Base-by-base conservation (phyloP, 2,329 filamentous ascomycete genomes). In the Penicillium decumbens region DNA sequence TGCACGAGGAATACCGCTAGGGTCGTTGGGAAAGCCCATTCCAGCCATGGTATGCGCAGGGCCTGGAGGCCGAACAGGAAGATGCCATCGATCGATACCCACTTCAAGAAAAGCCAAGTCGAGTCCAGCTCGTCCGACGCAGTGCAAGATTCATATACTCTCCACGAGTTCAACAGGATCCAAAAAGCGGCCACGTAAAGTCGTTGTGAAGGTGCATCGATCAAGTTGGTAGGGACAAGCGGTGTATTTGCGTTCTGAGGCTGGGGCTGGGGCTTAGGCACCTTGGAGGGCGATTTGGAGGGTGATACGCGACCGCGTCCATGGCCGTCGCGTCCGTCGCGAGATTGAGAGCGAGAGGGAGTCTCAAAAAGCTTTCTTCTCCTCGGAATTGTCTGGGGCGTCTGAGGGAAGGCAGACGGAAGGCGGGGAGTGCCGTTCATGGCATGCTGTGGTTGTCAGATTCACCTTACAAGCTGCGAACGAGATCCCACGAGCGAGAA, bases 1-100 rank as follows among this genome's bases (percentile, higher is more conserved):
- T 96, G 90, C 3, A 79, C 59, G 41, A 87, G 69, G 64, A 93
- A 95, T 20, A 91, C 72, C 28, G 80, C 75, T 37, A 87, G 80
- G 46, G 88, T 86, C 0, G 84, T 84, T 30, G 81, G 79, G 63
- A 88, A 87, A 38, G 88, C 89, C 75, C 92, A 89, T 75, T 97
- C 90, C 50, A 98, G 77, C 95, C 93, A 98, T 50, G 93, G 93
- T 79, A 98, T 95, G 67, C 88, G 83, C 61, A 98, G 71, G 58
- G 87, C 81, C 15, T 95, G 92, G 46, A 98, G 74, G 6, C 88
- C 88, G 68, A 95, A 95, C 55, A 97, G 77, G 68, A 91, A 96
- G 23, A 86, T 72, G 53, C 88, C 87, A 72, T 98, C 93, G 55
- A 98, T 81, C 50, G 84, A 78, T 55, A 88, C 81, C 93, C 93